Evolutionary conservation across 2,329 filamentous ascomycete species (phyloP).

Genomic region (Paecilomyces sp.): DNA sequence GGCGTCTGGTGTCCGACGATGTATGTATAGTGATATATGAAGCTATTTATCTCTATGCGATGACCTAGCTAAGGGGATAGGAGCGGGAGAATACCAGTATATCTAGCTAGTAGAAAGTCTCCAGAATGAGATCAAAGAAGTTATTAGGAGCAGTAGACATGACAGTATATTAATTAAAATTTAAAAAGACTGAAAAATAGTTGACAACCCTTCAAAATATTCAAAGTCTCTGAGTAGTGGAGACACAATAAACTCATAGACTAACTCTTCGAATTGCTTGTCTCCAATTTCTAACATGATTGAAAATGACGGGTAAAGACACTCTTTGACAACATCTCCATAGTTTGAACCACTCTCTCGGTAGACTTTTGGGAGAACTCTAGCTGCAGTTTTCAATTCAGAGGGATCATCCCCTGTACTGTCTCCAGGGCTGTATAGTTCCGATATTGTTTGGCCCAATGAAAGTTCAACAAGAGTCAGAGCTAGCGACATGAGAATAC

Average conservation of each 20-base stretch:
- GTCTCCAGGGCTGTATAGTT: conserved; percentile 8
- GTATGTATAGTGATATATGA: no score
- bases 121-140: no score
- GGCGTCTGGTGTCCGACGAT: not conserved
- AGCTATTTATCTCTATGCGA: no score
- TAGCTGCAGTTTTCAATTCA: conserved; percentile 13
- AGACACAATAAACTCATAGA: not conserved
- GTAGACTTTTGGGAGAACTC: conserved; percentile 7
- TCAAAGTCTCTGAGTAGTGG: not conserved
- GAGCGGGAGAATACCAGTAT: no score
- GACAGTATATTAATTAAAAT: no score
- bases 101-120: no score
- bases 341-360: conserved; percentile 10
- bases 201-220: not conserved
- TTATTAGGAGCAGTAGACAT: no score
- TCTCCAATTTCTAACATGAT: no score
- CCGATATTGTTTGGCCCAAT: conserved; percentile 10
- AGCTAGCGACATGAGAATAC: conserved; percentile 8
- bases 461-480: conserved; percentile 12
- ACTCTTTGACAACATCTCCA: conserved; percentile 5
- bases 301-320: no score
- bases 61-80: no score
- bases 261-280: not conserved
- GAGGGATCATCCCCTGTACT: conserved; percentile 3
- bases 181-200: no score